Base-by-base conservation (phyloP, 2,329 filamentous ascomycete genomes). In the Raffaelea ambrosiae region DNA sequence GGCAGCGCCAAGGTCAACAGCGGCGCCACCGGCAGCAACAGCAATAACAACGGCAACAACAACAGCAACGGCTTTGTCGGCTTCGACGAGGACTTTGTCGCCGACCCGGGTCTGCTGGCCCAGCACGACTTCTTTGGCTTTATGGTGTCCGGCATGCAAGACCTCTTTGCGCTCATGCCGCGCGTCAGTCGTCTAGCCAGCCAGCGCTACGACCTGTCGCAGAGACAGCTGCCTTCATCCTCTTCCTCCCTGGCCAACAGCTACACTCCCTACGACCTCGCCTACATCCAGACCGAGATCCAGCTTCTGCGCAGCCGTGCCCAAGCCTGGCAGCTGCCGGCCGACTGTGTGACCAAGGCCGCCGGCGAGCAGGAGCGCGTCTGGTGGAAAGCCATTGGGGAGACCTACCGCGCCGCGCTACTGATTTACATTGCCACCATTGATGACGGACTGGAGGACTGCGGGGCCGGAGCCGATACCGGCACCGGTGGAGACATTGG, bases 61-160 rank as follows among this genome's bases (percentile, higher is more conserved):
- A 36, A 46, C 42, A 49, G 14, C 5, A 18, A 21, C 18, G 35
- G 35, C 8, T n/a, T 19, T n/a, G 35, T 38, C 35, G 14, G 18
- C 18, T 38, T n/a, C 29, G 53, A 51, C 48, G 53, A 55, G 23
- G 54, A 53, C 47, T 54, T 55, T 46, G 47, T 55, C 3, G 38
- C 41, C 31, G 44, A 51, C 33, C 54, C 52, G 9, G 48, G 38
- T 3, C 41, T 50, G 21, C 49, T 56, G 20, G 48, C 49, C 20
- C 40, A 48, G 33, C 44, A 53, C 11, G 48, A 48, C 20, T 48
- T 48, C 19, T 54, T 49, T 22, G 54, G 54, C n/a, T n/a, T 48
- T 22, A 33, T 55, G n/a, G 49, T 56, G 11, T 47, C 46, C 5
- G 54, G 53, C 22, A 22, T 54, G 43, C 53, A 55, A 47, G 50